Base-by-base conservation (phyloP, 495 filamentous ascomycete species). In the Symbiotaphrina buchneri region DNA sequence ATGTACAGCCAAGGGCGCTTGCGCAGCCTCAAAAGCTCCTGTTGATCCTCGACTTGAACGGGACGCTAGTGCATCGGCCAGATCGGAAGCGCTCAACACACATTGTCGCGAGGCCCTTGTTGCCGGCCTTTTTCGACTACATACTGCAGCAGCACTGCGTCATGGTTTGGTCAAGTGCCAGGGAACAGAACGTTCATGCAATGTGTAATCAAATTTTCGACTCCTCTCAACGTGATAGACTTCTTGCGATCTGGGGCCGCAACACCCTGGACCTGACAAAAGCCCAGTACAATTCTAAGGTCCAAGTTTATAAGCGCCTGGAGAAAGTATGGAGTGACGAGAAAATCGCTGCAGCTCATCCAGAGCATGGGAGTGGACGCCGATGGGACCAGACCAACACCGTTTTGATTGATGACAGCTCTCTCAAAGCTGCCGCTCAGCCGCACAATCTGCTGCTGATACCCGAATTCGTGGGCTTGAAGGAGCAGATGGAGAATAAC, bases 141-240 rank as follows among this genome's bases (percentile, higher is more conserved):
- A 55, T 75, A 37, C 54, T 83, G 30, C 39, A 58, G 11, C 65
- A 68, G 17, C 78, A 83, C 54, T 56, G 48, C 19, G 73, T 92
- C 10, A 77, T 91, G 53, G 64, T 97, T 33, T 97, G 87, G 85
- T 90, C 83, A 0, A 85, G 77, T 27, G 83, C 90, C 0, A 61
- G 55, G 17, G 71, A 71, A 0, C 35, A 51, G 5, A 95, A 84
- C 32, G 75, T 92, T 0, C 21, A 46, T 0, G 45, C 46, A 4
- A 73, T 95, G 55, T 63, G 67, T 34, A 32, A 42, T 11, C 34
- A 58, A 33, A 56, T 69, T 37, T 32, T 90, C 26, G 25, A 46
- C 3, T 20, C 45, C 4, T 32, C 55, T 8, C 51, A 61, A 26
- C 35, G 32, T 1, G 36, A 49, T 0, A 31, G 49, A 0, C 52